phyloP scores from a whole-genome alignment of 2,329 filamentous ascomycete genomes.

The Incumbomyces lentus region DNA sequence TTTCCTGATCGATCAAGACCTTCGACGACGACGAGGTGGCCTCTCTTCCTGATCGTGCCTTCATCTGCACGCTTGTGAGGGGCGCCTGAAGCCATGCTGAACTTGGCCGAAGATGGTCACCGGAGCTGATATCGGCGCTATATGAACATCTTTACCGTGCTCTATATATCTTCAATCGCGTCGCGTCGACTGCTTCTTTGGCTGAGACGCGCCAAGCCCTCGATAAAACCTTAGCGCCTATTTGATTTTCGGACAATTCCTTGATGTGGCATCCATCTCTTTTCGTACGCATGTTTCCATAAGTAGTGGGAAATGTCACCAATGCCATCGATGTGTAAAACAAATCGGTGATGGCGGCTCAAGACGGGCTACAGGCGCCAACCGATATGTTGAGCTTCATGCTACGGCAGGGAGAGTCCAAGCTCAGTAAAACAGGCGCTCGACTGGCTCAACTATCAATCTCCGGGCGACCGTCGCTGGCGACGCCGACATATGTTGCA shows the following conservation, averaged over 20 bases:
- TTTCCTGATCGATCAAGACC: constrained; percentile 85
- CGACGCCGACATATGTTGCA: constrained; percentile 74
- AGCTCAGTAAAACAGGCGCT: constrained; percentile 36
- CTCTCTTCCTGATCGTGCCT: constrained; percentile 25
- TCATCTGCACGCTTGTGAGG: neutral
- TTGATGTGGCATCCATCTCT: no score
- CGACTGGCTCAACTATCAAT: constrained; percentile 60
- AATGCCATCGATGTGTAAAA: no score
- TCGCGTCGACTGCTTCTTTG: no score
- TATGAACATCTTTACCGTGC: no score
- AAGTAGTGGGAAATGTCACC: no score
- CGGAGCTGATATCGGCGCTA: no score
- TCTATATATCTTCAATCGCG: no score
- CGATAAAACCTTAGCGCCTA: no score
- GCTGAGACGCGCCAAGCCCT: no score
- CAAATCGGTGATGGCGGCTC: neutral
- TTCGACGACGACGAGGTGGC: constrained; percentile 73
- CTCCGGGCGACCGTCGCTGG: constrained; percentile 52
- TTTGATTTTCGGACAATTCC: no score
- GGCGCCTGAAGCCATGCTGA: neutral
- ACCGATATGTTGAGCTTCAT: constrained; percentile 31
- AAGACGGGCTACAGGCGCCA: constrained; percentile 11
- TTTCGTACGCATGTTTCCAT: no score
- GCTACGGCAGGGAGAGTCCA: constrained; percentile 24
- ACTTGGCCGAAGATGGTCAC: neutral